These are phyloP conservation scores for Talaromyces amestolkiae DNA, from an alignment of 2,329 filamentous ascomycete species.

Conservation along the genomic window DNA sequence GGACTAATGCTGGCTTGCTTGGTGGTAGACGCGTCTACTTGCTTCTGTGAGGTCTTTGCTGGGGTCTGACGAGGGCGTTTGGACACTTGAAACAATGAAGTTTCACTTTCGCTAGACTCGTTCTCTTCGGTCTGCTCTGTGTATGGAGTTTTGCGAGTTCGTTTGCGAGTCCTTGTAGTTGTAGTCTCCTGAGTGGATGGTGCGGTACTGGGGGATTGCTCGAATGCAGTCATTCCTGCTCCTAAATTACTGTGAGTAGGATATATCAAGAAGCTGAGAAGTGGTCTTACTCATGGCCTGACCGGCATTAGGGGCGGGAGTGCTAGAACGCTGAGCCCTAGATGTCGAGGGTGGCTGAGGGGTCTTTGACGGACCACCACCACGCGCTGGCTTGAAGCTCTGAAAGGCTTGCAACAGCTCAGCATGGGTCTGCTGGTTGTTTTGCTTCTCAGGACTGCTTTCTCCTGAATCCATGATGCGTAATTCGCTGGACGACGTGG, in stretches of 20 bases:
- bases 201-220: background rate
- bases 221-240: background rate
- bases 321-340: background rate
- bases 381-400: slow-evolving; percentile 1
- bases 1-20: background rate
- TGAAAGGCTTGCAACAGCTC: slow-evolving; percentile 12
- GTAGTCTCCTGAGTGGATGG: background rate
- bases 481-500: background rate
- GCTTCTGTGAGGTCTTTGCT: background rate
- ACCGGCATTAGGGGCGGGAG: background rate
- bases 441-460: background rate
- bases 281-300: background rate
- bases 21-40: background rate
- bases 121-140: background rate
- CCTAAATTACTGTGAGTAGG: background rate
- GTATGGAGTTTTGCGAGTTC: background rate
- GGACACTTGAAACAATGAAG: background rate
- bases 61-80: background rate
- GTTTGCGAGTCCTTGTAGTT: background rate
- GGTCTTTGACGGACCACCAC: background rate
- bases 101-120: background rate
- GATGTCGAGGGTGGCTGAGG: background rate
- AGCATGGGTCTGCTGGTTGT: background rate
- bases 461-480: slow-evolving; percentile 3
- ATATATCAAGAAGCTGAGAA: background rate